These are phyloP conservation scores for Lactarius hatsudake DNA, from an alignment of 768 basidiomycete species.

Conservation along the genomic window DNA sequence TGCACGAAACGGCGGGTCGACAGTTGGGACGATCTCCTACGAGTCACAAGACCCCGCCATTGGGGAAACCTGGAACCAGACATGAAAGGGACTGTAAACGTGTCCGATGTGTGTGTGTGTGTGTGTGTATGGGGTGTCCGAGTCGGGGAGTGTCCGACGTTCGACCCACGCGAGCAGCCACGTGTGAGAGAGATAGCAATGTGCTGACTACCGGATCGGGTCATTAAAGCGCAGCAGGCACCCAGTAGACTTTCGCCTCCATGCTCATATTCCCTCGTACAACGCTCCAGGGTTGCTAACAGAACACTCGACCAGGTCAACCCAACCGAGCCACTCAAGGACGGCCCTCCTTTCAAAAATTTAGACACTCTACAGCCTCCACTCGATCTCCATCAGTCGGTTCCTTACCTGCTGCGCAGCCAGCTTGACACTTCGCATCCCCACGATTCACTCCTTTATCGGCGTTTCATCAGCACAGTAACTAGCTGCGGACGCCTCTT, in stretches of 20 bases:
- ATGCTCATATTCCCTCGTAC: background rate
- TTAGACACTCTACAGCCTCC: background rate
- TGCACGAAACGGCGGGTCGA: constrained; percentile 20
- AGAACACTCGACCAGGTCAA: background rate
- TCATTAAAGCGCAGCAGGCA: background rate
- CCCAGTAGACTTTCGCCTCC: background rate
- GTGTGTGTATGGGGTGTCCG: background rate
- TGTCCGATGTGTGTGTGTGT: background rate
- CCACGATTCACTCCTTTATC: background rate
- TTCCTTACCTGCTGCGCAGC: constrained; percentile 8
- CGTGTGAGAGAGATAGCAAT: background rate
- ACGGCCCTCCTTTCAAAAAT: background rate
- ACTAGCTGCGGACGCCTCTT: background rate
- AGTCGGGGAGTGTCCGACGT: background rate
- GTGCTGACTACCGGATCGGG: background rate
- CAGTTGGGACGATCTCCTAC: background rate
- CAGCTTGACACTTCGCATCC: constrained; percentile 3
- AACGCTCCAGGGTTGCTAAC: background rate
- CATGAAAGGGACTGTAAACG: background rate
- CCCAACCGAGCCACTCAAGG: background rate
- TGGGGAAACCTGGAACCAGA: background rate
- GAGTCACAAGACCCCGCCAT: constrained; percentile 1
- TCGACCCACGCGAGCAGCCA: background rate
- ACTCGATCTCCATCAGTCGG: background rate
- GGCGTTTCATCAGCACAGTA: background rate